A percentile compares a stretch with the other conserved stretches of the same genome.
phyloP scores from a whole-genome alignment of 2,329 filamentous ascomycete species.

The Xylaria sp. region DNA sequence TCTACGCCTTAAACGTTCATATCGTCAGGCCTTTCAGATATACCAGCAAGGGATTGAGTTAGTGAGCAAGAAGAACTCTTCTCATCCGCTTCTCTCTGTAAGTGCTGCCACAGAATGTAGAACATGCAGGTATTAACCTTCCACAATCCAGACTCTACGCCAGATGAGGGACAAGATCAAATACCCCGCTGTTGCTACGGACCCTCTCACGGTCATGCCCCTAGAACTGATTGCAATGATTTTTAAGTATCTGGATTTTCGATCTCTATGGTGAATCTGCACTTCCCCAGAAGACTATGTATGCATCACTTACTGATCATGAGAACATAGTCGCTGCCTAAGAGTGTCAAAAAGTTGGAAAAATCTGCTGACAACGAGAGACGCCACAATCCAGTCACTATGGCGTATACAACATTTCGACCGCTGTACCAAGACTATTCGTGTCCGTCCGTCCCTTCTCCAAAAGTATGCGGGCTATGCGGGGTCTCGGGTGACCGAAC shows the following conservation, averaged over 20 bases:
- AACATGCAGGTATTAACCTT: conserved; percentile 12
- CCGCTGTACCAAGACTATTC: neutral
- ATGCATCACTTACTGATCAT: conserved; percentile 1
- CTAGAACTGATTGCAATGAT: conserved; percentile 45
- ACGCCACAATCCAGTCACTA: conserved; percentile 32
- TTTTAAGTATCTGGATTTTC: conserved; percentile 41
- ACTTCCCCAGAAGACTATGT: neutral
- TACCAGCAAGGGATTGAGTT: conserved; percentile 45
- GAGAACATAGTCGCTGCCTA: conserved; percentile 40
- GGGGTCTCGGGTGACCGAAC: conserved; percentile 30
- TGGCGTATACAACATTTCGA: conserved; percentile 43
- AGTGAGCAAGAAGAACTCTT: conserved; percentile 42
- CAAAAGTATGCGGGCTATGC: conserved; percentile 29
- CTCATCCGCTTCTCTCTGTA: conserved; percentile 41
- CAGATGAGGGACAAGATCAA: conserved; percentile 39
- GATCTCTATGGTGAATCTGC: conserved; percentile 40
- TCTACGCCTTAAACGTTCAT: conserved; percentile 38
- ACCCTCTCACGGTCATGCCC: conserved; percentile 43
- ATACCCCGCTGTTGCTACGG: conserved; percentile 33
- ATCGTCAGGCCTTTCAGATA: conserved; percentile 37
- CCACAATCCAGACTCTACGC: conserved; percentile 32
- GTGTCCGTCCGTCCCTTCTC: conserved; percentile 5
- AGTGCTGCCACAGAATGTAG: conserved; percentile 10
- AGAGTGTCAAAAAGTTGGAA: conserved; percentile 46
- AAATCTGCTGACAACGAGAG: conserved; percentile 32